A percentile compares a stretch with the other conserved stretches of the same genome.
Evolutionary conservation across 371 early-diverging fungal genomes (phyloP).

Genomic region (Syncephalastrum racemosum): DNA sequence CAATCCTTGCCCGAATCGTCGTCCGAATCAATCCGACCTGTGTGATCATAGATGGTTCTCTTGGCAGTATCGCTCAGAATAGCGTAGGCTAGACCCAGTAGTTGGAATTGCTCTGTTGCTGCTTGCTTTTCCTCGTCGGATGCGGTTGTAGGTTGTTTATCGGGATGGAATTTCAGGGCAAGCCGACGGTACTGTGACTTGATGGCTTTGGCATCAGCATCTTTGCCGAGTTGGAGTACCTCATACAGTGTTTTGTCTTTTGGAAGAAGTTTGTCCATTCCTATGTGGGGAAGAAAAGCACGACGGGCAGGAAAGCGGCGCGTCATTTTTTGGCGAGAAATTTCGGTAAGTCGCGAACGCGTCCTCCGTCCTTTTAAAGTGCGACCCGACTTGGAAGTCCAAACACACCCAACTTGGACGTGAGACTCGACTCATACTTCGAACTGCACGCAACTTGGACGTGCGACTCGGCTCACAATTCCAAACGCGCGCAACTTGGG

Average conservation of each 20-base stretch:
- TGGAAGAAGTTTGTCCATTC: conserved; percentile 2
- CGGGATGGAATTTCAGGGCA: conserved; percentile 79
- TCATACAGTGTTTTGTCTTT: conserved; percentile 46
- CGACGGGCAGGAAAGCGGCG: too few relatives aligned
- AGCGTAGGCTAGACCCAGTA: conserved; percentile 80
- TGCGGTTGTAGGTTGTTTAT: conserved; percentile 67
- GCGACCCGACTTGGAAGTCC: too few relatives aligned
- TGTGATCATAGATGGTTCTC: conserved; percentile 75
- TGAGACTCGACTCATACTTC: too few relatives aligned
- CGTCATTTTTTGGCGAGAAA: too few relatives aligned
- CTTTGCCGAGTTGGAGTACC: conserved; percentile 64
- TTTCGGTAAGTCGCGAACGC: too few relatives aligned
- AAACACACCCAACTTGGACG: too few relatives aligned
- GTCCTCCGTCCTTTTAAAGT: too few relatives aligned
- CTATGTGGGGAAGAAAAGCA: too few relatives aligned
- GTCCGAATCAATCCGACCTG: conserved; percentile 42
- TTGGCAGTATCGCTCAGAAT: conserved; percentile 79
- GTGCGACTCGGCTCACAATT: too few relatives aligned
- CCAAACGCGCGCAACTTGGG: too few relatives aligned
- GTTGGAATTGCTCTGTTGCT: conserved; percentile 81
- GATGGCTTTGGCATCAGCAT: conserved; percentile 68
- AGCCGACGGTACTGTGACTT: conserved; percentile 86
- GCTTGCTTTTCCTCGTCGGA: conserved; percentile 67
- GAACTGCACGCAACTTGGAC: too few relatives aligned
- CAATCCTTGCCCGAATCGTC: conserved; percentile 67